These are phyloP conservation scores for Cladosporium velox DNA, from an alignment of 2,329 filamentous ascomycete species.

Conservation along the genomic window DNA sequence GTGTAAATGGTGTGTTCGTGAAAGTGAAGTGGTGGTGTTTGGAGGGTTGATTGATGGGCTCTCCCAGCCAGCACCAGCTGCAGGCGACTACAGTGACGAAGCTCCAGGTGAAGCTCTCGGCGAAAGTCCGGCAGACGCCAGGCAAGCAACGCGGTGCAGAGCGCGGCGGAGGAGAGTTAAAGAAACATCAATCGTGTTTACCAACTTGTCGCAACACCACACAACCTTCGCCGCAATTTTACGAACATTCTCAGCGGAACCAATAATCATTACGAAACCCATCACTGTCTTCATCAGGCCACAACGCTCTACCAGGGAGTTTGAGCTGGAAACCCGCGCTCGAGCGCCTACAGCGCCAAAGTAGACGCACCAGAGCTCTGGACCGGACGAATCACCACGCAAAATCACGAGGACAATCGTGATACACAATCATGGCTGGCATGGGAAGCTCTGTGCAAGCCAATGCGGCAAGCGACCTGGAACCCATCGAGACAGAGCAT, in stretches of 20 bases:
- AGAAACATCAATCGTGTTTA: constrained; percentile 16
- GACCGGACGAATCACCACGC: neutral
- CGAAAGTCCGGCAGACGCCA: neutral
- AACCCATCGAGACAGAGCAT: constrained; percentile 75
- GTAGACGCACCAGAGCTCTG: neutral
- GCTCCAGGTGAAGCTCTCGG: constrained; percentile 12
- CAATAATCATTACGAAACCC: neutral
- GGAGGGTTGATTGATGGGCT: constrained; percentile 2
- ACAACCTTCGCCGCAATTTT: neutral
- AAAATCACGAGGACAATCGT: neutral
- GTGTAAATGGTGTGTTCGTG: neutral
- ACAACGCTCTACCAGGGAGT: neutral
- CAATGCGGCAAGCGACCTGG: constrained; percentile 57
- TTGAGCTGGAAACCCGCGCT: constrained; percentile 7
- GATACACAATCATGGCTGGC: constrained; percentile 11
- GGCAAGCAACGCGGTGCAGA: constrained; percentile 5
- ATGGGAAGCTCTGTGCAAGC: constrained; percentile 5
- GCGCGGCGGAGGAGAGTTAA: constrained; percentile 8
- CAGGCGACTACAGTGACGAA: constrained; percentile 17
- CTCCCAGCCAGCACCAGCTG: neutral
- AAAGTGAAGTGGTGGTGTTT: neutral
- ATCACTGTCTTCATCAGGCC: neutral
- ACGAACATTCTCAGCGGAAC: neutral
- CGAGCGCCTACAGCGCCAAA: constrained; percentile 9
- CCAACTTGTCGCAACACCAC: neutral